Evolutionary conservation across 2,329 filamentous ascomycete genomes (phyloP).

Genomic region (Fusarium chuoi): DNA sequence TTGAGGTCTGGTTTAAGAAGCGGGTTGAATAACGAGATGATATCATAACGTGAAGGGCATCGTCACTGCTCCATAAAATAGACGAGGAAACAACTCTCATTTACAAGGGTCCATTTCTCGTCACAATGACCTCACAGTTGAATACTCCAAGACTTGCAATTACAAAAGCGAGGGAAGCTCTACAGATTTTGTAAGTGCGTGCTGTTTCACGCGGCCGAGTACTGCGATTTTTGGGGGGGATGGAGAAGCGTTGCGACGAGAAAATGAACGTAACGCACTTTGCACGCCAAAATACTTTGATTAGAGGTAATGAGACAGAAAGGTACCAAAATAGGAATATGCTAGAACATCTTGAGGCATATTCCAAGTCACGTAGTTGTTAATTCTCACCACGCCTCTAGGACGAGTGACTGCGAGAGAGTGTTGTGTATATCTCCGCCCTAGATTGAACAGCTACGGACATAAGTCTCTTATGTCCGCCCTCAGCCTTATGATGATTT

Average conservation of each 20-base stretch:
- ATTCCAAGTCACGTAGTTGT: accelerated
- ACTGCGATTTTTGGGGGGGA: accelerated
- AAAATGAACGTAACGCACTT: accelerated
- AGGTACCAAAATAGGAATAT: neutral
- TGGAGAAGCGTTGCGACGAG: neutral
- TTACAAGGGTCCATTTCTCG: neutral
- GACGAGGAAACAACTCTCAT: neutral
- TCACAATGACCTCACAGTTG: slow-evolving; percentile 10
- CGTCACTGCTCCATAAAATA: slow-evolving; percentile 13
- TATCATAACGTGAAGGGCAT: neutral
- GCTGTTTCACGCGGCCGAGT: too few relatives aligned
- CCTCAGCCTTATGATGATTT: too few relatives aligned
- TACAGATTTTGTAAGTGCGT: neutral
- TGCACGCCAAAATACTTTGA: accelerated
- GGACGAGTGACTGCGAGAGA: too few relatives aligned
- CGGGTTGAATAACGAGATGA: neutral
- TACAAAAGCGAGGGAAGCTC: accelerated
- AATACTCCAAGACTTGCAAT: accelerated
- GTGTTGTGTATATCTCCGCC: neutral
- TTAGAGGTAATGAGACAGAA: neutral
- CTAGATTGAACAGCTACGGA: accelerated
- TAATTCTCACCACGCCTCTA: accelerated
- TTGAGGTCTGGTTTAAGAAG: neutral
- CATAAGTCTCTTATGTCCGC: neutral
- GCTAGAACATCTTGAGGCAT: neutral